Conservation (phyloP, 31 red algal species). For the Porphyra umbilicalis region DNA sequence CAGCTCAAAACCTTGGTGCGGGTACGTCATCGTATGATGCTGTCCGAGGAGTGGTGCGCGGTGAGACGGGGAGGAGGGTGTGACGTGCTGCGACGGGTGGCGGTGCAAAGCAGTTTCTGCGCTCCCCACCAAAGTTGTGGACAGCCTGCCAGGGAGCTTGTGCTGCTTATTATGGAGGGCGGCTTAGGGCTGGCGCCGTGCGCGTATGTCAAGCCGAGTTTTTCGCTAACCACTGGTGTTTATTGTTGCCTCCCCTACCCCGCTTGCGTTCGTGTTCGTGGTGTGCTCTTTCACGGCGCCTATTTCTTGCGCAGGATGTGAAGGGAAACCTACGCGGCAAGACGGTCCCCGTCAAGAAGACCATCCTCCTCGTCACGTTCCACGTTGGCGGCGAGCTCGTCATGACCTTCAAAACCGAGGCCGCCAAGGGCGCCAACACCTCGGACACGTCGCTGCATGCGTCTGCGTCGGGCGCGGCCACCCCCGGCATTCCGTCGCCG, state of each 20-base stretch:
- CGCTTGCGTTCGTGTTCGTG: not conserved
- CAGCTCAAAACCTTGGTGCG: not conserved
- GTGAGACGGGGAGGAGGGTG: not conserved
- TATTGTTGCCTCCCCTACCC: not conserved
- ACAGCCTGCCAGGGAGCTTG: too few species aligned
- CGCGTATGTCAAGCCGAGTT: too few species aligned
- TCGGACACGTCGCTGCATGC: not conserved
- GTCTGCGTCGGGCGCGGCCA: not conserved
- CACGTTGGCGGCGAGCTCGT: not conserved
- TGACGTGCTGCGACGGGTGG: too few species aligned
- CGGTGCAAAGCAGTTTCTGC: too few species aligned
- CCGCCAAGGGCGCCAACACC: not conserved
- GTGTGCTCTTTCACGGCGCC: not conserved
- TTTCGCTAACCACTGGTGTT: too few species aligned
- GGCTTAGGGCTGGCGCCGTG: too few species aligned
- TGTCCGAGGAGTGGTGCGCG: not conserved
- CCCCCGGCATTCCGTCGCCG: not conserved
- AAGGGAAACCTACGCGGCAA: not conserved
- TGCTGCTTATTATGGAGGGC: too few species aligned
- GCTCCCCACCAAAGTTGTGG: too few species aligned
- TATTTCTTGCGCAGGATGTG: not conserved
- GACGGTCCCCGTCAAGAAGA: not conserved
- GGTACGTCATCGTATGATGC: not conserved
- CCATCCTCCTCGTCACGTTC: not conserved
- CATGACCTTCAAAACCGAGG: not conserved